Evolutionary conservation across 2,329 filamentous ascomycete species (phyloP).

Genomic region (Xylaria sp.): DNA sequence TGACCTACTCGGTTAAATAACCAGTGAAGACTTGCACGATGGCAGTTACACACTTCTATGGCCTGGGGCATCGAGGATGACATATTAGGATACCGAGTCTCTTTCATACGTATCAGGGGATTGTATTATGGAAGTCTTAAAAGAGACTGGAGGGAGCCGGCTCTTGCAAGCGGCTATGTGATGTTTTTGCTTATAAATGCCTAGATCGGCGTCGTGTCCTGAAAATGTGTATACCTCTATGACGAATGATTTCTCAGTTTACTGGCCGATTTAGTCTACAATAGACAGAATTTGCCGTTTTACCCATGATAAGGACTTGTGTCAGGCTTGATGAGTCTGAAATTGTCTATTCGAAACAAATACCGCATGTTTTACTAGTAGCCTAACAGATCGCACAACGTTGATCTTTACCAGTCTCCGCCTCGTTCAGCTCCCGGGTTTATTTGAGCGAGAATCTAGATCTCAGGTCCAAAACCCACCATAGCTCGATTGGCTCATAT

Average conservation of each 20-base stretch:
- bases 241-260: constrained; percentile 23
- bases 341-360: not conserved
- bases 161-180: constrained; percentile 37
- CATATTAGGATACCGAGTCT: constrained; percentile 21
- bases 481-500: constrained; percentile 43
- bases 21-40: not conserved
- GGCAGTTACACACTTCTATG: not conserved
- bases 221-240: constrained; percentile 48
- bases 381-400: not conserved
- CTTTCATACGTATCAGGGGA: constrained; percentile 17
- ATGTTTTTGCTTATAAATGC: constrained; percentile 49
- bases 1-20: constrained; percentile 47
- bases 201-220: constrained; percentile 57
- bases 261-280: constrained; percentile 21
- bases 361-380: not conserved
- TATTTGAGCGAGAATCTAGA: constrained; percentile 22
- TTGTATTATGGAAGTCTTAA: constrained; percentile 37
- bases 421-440: not conserved
- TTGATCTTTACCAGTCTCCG: constrained; percentile 15
- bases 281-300: constrained; percentile 22
- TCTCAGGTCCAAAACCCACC: constrained; percentile 32
- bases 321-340: not conserved
- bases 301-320: not conserved
- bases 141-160: constrained; percentile 40
- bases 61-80: not conserved